phyloP scores from a whole-genome alignment of 2,329 filamentous ascomycete genomes.

The Monosporascus sp. region DNA sequence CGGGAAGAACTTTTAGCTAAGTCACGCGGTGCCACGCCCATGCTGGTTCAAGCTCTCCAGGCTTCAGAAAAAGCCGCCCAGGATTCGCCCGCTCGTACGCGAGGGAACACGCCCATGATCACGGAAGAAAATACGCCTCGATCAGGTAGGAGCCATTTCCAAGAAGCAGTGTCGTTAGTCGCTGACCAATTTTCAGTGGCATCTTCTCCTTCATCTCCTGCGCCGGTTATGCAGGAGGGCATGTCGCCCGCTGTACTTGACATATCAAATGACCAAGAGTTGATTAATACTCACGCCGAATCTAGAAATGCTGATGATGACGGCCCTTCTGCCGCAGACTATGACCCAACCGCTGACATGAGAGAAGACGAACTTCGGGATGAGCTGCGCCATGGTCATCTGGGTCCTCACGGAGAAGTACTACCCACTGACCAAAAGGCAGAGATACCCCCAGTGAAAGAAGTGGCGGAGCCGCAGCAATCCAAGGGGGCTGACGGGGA shows the following conservation, averaged over 20 bases:
- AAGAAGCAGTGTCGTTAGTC: conserved; percentile 8
- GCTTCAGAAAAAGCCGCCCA: conserved; percentile 52
- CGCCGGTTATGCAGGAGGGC: conserved; percentile 42
- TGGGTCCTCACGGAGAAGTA: conserved; percentile 54
- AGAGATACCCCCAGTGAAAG: conserved; percentile 29
- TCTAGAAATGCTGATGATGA: conserved; percentile 47
- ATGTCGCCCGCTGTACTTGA: conserved; percentile 56
- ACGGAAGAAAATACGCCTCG: conserved; percentile 38
- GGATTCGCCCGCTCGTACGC: conserved; percentile 48
- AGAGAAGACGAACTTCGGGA: conserved; percentile 63
- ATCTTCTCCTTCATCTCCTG: conserved; percentile 35
- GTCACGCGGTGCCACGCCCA: conserved; percentile 67
- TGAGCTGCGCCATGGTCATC: conserved; percentile 47
- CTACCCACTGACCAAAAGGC: conserved; percentile 33
- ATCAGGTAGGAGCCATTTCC: conserved; percentile 37
- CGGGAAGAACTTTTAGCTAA: conserved; percentile 83
- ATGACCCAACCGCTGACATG: conserved; percentile 73
- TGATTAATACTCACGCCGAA: conserved; percentile 56
- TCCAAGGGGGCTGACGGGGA: conserved; percentile 40
- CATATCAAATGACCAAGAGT: conserved; percentile 60
- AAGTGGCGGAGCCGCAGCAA: conserved; percentile 32
- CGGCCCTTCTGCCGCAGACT: conserved; percentile 71
- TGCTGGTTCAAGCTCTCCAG: conserved; percentile 70
- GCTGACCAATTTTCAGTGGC: conserved; percentile 17
- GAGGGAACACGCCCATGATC: conserved; percentile 36